Conservation (phyloP, 2,329 filamentous ascomycete species). For the Dryadomyces sulphureus region DNA sequence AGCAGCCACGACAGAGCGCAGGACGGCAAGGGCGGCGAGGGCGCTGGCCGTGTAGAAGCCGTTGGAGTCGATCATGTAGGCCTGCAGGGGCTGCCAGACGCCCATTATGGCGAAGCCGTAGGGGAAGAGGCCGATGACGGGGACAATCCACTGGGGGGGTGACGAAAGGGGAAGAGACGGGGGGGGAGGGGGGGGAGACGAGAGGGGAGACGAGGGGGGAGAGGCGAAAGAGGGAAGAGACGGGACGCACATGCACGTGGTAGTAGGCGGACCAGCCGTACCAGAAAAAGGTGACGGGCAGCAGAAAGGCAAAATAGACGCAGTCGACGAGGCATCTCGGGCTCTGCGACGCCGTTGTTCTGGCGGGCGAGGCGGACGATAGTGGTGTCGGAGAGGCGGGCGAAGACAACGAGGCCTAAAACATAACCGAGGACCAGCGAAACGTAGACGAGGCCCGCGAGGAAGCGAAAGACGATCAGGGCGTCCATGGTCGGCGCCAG, state of each 20-base stretch:
- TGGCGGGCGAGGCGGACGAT: slow-evolving; percentile 23
- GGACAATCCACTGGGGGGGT: slow-evolving; percentile 5
- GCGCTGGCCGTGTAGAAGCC: slow-evolving; percentile 41
- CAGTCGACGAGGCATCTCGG: slow-evolving; percentile 20
- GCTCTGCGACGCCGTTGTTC: slow-evolving; percentile 21
- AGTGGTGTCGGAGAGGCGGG: slow-evolving; percentile 20
- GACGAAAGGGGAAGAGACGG: too few relatives aligned
- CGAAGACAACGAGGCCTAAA: slow-evolving; percentile 17
- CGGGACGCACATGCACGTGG: slow-evolving; percentile 7
- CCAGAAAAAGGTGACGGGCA: slow-evolving; percentile 24
- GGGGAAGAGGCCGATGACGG: slow-evolving; percentile 13
- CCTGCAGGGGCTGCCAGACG: slow-evolving; percentile 18
- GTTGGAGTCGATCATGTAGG: slow-evolving; percentile 48
- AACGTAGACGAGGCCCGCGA: slow-evolving; percentile 28
- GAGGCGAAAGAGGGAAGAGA: background rate
- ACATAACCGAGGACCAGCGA: slow-evolving; percentile 21
- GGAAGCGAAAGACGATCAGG: slow-evolving; percentile 14
- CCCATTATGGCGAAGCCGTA: slow-evolving; percentile 19
- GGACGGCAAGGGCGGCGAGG: slow-evolving; percentile 44
- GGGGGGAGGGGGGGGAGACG: too few relatives aligned
- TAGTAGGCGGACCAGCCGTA: slow-evolving; percentile 22
- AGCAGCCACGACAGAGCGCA: slow-evolving; percentile 38
- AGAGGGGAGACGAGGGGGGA: background rate
- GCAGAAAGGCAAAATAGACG: slow-evolving; percentile 16
- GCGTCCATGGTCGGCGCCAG: slow-evolving; percentile 36